These are phyloP conservation scores for Phialocephala sp. DNA, from an alignment of 2,329 filamentous ascomycete genomes.

Conservation along the genomic window DNA sequence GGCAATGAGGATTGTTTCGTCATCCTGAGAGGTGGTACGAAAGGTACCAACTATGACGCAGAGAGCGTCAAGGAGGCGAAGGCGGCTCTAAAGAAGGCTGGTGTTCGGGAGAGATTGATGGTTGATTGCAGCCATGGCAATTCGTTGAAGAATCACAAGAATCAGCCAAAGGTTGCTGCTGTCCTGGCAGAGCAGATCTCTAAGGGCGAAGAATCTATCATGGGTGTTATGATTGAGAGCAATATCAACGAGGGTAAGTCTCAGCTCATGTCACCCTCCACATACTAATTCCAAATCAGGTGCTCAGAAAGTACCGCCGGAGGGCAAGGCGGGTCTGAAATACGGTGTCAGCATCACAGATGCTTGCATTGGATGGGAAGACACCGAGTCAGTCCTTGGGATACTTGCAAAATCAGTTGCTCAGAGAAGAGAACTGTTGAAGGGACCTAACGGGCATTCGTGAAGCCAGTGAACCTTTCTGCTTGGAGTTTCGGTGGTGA, in stretches of 20 bases:
- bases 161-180: conserved; percentile 92
- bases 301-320: conserved; percentile 87
- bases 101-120: conserved; percentile 82
- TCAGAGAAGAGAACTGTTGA: conserved; percentile 63
- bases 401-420: conserved; percentile 80
- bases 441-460: conserved; percentile 31
- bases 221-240: conserved; percentile 99
- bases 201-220: conserved; percentile 80
- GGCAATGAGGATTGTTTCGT: conserved; percentile 98
- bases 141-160: conserved; percentile 94
- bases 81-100: conserved; percentile 75
- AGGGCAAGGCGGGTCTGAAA: conserved; percentile 84
- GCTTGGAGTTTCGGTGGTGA: conserved; percentile 16
- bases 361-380: conserved; percentile 94
- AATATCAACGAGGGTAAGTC: conserved; percentile 76
- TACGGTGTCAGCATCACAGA: conserved; percentile 98
- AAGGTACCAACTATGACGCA: conserved; percentile 92
- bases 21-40: conserved; percentile 89
- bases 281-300: conserved; percentile 50
- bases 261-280: no score
- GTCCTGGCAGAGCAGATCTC: conserved; percentile 83
- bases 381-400: conserved; percentile 81
- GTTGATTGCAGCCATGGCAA: conserved; percentile 98
- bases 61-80: conserved; percentile 85
- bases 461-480: conserved; percentile 10